These are phyloP conservation scores for Botrytis sinoallii DNA, from an alignment of 2,329 filamentous ascomycete genomes.

Conservation along the genomic window DNA sequence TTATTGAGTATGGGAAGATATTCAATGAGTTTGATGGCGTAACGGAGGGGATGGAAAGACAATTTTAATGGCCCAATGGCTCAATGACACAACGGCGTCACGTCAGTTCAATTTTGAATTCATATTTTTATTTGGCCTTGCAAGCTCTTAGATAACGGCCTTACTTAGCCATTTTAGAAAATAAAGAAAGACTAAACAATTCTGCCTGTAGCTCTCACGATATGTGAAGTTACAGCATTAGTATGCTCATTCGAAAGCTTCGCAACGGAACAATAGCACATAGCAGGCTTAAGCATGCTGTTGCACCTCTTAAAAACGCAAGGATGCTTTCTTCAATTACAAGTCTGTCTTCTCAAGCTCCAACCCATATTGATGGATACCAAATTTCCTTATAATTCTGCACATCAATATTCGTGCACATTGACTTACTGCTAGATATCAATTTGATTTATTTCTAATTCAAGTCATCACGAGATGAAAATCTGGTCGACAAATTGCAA, in stretches of 20 bases:
- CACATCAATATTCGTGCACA: not conserved
- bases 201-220: not conserved
- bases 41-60: not conserved
- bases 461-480: fast-evolving
- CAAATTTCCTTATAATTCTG: no score
- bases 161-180: not conserved
- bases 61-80: not conserved
- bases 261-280: not conserved
- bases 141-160: not conserved
- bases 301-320: no score
- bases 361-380: no score
- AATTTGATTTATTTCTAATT: not conserved
- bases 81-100: not conserved
- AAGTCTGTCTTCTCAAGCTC: no score
- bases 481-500: not conserved
- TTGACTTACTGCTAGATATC: no score
- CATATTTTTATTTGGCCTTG: not conserved
- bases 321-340: no score
- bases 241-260: not conserved
- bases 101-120: no score
- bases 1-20: not conserved
- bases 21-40: not conserved
- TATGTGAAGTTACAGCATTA: not conserved
- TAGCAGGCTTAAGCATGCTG: not conserved
- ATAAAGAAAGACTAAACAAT: fast-evolving